Percentiles rank a stretch among this genome's conserved stretches.
These are phyloP conservation scores for Juncus inflexus DNA, from an alignment of 176 grass and related monocot genomes.

Conservation along the genomic window DNA sequence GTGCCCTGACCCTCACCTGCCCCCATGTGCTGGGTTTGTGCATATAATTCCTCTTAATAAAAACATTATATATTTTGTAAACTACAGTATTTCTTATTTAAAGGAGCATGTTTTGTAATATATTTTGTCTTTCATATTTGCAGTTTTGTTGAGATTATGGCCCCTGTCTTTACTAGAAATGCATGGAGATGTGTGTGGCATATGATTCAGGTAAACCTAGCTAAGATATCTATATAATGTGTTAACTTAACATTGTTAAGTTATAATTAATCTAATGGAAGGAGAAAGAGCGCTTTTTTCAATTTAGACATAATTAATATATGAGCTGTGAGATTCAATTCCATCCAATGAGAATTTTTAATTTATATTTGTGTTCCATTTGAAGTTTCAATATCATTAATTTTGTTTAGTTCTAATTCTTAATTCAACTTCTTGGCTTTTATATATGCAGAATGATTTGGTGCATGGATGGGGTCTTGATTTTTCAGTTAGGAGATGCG, in stretches of 20 bases:
- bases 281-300: no score
- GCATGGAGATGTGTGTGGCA: slow-evolving; percentile 86
- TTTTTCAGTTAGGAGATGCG: slow-evolving; percentile 19
- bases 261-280: no score
- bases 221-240: neutral
- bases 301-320: no score
- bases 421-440: neutral
- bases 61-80: no score
- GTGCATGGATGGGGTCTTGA: slow-evolving; percentile 37
- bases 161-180: slow-evolving; percentile 58
- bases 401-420: neutral
- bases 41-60: no score
- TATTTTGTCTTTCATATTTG: neutral
- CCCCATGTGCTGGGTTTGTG: slow-evolving; percentile 58
- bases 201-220: slow-evolving; percentile 59
- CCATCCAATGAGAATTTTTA: no score
- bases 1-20: slow-evolving; percentile 56
- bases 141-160: slow-evolving; percentile 89
- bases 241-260: no score
- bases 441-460: slow-evolving; percentile 42
- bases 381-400: no score
- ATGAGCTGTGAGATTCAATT: no score
- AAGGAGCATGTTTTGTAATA: neutral
- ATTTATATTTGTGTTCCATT: no score
- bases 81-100: slow-evolving; percentile 1